Percentiles rank a stretch among this genome's conserved stretches.
Conservation (phyloP, 1,284 basidiomycete genomes). For the Melampsora larici-populina region DNA sequence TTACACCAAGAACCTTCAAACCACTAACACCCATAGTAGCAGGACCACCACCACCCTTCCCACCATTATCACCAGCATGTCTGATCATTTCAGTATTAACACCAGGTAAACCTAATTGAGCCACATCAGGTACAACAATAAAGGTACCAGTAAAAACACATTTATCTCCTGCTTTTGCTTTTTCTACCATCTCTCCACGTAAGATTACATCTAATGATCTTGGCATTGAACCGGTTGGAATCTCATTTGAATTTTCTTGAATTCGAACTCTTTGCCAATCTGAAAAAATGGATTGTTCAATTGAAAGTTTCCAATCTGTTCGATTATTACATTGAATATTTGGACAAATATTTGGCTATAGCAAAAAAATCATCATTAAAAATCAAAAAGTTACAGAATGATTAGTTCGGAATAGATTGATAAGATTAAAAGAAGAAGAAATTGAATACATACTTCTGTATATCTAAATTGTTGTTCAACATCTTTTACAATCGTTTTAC, state of each 20-base stretch:
- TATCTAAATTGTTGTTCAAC: constrained; percentile 99
- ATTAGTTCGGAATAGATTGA: no score
- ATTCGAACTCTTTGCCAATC: no score
- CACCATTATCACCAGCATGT: constrained; percentile 62
- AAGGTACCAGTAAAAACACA: constrained; percentile 97
- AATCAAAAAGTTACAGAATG: no score
- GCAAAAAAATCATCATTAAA: no score
- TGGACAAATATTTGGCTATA: constrained; percentile 87
- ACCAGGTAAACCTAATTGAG: constrained; percentile 89
- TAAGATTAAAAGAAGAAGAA: background rate
- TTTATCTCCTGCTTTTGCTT: constrained; percentile 98
- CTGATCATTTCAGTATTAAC: constrained; percentile 90
- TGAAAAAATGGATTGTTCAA: constrained; percentile 92
- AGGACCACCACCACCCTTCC: constrained; percentile 64
- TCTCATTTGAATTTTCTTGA: no score
- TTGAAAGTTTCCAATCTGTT: constrained; percentile 84
- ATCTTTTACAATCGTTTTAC: constrained; percentile 80
- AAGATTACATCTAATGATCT: constrained; percentile 88
- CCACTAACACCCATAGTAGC: constrained; percentile 82
- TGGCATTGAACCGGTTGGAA: constrained; percentile 98
- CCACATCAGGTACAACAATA: constrained; percentile 97
- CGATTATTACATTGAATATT: constrained; percentile 91
- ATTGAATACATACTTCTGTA: constrained; percentile 76
- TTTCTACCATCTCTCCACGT: constrained; percentile 89
- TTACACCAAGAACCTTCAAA: constrained; percentile 86